These are phyloP conservation scores for Nicotiana paniculata DNA, from an alignment of 257 asterid species.

Conservation along the genomic window DNA sequence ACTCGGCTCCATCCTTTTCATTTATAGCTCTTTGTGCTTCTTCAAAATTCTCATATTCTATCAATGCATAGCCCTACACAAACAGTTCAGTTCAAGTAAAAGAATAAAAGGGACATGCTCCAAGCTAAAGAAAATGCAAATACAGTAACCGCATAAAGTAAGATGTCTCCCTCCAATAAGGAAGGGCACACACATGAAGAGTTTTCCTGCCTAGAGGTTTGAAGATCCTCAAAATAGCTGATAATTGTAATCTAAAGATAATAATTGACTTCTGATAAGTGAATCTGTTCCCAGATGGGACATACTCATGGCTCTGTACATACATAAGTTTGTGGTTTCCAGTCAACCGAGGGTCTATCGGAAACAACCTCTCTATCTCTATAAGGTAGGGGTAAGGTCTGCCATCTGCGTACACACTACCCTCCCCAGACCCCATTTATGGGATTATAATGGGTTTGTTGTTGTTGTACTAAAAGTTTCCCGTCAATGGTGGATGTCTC, in stretches of 20 bases:
- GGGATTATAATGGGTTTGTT: too few relatives aligned
- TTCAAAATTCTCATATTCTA: slow-evolving; percentile 68
- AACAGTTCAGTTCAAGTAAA: background rate
- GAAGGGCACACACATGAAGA: background rate
- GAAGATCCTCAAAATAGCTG: background rate
- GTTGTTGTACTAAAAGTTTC: too few relatives aligned
- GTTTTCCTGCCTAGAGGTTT: background rate
- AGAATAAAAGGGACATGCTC: background rate
- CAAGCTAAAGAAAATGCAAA: background rate
- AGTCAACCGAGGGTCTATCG: too few relatives aligned
- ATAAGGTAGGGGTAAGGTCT: too few relatives aligned
- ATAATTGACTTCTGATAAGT: background rate
- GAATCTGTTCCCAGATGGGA: background rate
- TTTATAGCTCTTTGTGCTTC: slow-evolving; percentile 74
- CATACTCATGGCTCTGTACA: background rate
- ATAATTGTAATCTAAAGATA: background rate
- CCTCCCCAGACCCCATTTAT: too few relatives aligned
- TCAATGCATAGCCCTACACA: slow-evolving; percentile 66
- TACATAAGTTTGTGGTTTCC: background rate
- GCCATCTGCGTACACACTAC: too few relatives aligned
- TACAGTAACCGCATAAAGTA: background rate
- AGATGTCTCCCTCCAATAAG: background rate
- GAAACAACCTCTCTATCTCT: too few relatives aligned
- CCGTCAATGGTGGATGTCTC: background rate
- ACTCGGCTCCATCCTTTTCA: slow-evolving; percentile 61